Base-by-base conservation (phyloP, 1,284 basidiomycete genomes). In the Inonotus obliquus region DNA sequence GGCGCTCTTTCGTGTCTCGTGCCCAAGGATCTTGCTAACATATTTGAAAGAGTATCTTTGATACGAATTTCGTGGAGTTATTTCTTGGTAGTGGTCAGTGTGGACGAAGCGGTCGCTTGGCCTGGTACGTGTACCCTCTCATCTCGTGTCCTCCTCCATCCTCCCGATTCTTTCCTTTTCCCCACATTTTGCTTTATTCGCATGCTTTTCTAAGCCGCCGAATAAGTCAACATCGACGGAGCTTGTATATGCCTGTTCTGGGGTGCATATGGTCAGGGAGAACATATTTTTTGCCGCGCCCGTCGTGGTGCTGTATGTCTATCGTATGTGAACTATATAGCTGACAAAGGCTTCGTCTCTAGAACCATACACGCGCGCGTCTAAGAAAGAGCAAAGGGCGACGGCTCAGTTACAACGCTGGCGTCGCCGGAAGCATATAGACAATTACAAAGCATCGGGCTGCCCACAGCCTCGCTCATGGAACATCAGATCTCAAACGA, bases 391-490 rank as follows among this genome's bases (percentile, higher is more conserved):
- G 32, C 9, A 1, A 25, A 49, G 17, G 27, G 17, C 9, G 21
- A 21, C 9, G 1, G 11, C 17, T 49, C 10, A 21, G 27, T 10
- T 25, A 48, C 21, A 19, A 62, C 61, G 55, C 60, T 64, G 63
- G 63, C 63, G 63, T 57, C 63, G 14, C 44, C 60, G 17, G 47
- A 57, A 59, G 54, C 56, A 37, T 59, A 57, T 35, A 61, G 53
- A 27, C 63, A 64, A 55, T 56, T 64, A 14, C 59, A 64, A 48
- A 61, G 60, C 63, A 57, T 64, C 41, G 60, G 63, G n/a, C 55
- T 54, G 13, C 60, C 63, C 2, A 49, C 58, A 13, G 51, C 44
- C 35, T 60, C 62, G 45, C 52, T 60, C 21, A 61, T 61, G 55
- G 51, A 61, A 63, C 59, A 61, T 44, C 59, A 64, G 44, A 49